Base-by-base conservation (phyloP, 2,329 filamentous ascomycete genomes). In the Ambrosiella beaveri region DNA sequence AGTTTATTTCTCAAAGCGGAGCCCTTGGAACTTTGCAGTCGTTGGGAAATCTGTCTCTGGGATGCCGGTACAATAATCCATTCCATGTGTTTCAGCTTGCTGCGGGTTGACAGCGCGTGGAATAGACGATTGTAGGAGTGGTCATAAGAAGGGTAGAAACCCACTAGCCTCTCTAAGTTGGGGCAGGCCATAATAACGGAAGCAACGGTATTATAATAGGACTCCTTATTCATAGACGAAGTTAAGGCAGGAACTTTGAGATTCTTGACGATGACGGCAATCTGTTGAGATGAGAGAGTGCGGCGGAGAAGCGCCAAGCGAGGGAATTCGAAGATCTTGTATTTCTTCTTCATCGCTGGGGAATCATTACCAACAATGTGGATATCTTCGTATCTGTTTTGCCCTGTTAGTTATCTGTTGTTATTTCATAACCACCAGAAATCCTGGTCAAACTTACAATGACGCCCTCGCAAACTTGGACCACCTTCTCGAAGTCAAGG, bases 121-220 rank as follows among this genome's bases (percentile, higher is more conserved):
- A 79, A 75, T 8, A 81, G 69, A 52, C 75, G 74, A 65, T 72
- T 76, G 63, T 78, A 81, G 1, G 73, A 71, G 66, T 81, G 77
- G 57, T 76, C 71, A 64, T 82, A 81, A 2, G 68, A 66, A 1
- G 75, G 72, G 57, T 77, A 72, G 44, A 77, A 75, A 0, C 80
- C 80, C 9, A 73, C 68, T 6, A 84, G 68, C 54, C 73, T 71
- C 67, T 84, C 80, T 9, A 85, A 69, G 62, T 84, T 83, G 1
- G 81, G 81, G 59, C 80, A 84, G 0, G 78, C 75, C 79, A 82
- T 81, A 59, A 84, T 71, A 27, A 84, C 67, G 4, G 80, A 76
- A 0, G 80, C 79, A 1, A 82, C 71, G 2, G 79, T 66, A 62
- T 81, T 74, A 60, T 80, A 73, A 64, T 84, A 83, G 51, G 75